Evolutionary conservation across 768 basidiomycete species (phyloP), one percentile per base, ranked within the genome.

Genomic region (Chalciporus chontae): DNA sequence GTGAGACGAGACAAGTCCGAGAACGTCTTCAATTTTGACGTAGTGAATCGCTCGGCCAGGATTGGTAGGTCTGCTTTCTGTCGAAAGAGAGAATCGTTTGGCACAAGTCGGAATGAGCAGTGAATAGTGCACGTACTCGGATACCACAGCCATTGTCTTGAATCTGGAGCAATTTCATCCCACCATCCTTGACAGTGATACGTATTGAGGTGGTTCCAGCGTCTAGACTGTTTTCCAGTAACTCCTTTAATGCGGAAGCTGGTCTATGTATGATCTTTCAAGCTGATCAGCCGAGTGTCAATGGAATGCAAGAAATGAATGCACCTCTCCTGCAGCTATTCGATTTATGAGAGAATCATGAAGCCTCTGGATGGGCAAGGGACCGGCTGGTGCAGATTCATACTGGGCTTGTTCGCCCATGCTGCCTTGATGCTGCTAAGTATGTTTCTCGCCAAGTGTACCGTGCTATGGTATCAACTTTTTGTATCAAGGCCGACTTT

Each of bases 111-210:
- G 26, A 26, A 26, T 26, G 13, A 48, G n/a, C 39, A 18, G 44
- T 31, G 11, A 48, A 21, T 21, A 21, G 40, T 18, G 24, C 26
- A 71, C 85, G 62, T 60, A 93, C 94, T 41, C 87, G 80, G 61
- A 98, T 97, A 3, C 95, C 96, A 68, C 83, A 90, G 0, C 96
- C 95, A 64, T 99, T 96, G 63, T 99, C 96, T 61, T 94, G 90
- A 45, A 98, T 94, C 69, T 96, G 92, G 32, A 98, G 77, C 14
- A 94, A 72, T 65, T 95, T 98, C 74, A 97, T 73, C 4, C 96
- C 96, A 1, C 95, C 96, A 55, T 99, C 95, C 69, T 96, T 97
- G 57, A 94, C 77, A 0, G 84, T 90, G 45, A 98, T 74, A 32
- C 86, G 84, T 63, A 98, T 92, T 0, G 83, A 83, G 0, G 89